A percentile compares a stretch with the other conserved stretches of the same genome.
Conservation (phyloP, 2,329 filamentous ascomycete genomes). For the Diaporthe sp. region DNA sequence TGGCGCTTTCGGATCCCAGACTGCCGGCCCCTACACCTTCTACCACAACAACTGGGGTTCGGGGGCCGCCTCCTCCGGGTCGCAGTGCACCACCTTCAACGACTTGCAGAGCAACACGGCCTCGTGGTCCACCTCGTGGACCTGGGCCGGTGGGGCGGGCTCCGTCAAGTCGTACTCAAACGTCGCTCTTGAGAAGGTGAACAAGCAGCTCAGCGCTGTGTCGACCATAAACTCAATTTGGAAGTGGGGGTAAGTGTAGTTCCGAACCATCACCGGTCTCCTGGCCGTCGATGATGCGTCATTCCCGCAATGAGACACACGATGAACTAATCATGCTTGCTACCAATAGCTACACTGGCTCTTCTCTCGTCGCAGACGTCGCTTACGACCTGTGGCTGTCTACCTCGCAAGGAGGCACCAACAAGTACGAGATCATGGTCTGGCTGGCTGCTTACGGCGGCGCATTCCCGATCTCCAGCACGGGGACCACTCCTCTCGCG, state of each 20-base stretch:
- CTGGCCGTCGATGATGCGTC: no score
- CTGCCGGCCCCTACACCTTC: constrained; percentile 54
- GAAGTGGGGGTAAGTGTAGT: constrained; percentile 52
- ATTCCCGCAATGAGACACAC: no score
- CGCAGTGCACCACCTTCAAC: constrained; percentile 58
- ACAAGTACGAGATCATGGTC: constrained; percentile 75
- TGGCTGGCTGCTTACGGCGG: constrained; percentile 72
- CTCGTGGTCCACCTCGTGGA: constrained; percentile 59
- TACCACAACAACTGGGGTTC: constrained; percentile 68
- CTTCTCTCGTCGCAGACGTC: constrained; percentile 64
- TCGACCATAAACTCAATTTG: constrained; percentile 53
- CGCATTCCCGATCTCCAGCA: constrained; percentile 68
- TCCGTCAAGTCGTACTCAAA: constrained; percentile 63
- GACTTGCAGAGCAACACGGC: constrained; percentile 51
- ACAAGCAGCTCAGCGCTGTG: constrained; percentile 52
- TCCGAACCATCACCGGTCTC: background rate
- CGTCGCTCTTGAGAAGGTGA: constrained; percentile 51
- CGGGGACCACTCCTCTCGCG: constrained; percentile 62
- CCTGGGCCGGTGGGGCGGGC: constrained; percentile 55
- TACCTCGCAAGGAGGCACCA: constrained; percentile 55
- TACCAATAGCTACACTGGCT: constrained; percentile 50
- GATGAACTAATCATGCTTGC: background rate
- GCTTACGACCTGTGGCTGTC: constrained; percentile 73
- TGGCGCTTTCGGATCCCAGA: constrained; percentile 9
- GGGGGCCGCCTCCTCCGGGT: constrained; percentile 52